Conservation (phyloP, 805 yeast species). For the Millerozyma acaciae region DNA sequence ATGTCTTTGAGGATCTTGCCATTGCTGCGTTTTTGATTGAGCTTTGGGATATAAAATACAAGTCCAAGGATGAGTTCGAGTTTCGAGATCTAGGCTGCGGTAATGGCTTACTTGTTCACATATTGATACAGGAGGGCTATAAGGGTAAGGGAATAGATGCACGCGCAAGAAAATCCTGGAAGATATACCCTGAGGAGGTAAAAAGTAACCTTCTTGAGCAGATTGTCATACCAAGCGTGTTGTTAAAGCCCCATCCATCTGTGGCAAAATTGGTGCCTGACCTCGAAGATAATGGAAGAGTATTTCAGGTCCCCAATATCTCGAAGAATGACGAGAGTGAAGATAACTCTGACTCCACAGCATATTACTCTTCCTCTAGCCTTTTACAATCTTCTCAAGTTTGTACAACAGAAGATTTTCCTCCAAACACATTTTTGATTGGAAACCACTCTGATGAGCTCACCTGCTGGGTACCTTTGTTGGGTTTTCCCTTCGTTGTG, state of each 20-base stretch:
- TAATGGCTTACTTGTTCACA: conserved; percentile 79
- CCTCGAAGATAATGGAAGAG: conserved; percentile 56
- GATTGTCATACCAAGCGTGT: conserved; percentile 73
- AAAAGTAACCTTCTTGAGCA: conserved; percentile 63
- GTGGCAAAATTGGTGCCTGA: conserved; percentile 50
- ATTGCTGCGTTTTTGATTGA: conserved; percentile 92
- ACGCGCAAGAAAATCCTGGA: conserved; percentile 85
- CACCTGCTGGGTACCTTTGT: conserved; percentile 90
- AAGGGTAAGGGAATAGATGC: conserved; percentile 87
- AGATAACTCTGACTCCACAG: conserved; percentile 34
- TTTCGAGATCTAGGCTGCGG: conserved; percentile 95
- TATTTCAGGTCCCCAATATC: conserved; percentile 50
- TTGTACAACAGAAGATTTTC: conserved; percentile 60
- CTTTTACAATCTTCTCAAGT: conserved; percentile 49
- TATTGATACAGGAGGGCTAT: conserved; percentile 75
- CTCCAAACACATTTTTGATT: conserved; percentile 71
- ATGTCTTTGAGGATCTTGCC: conserved; percentile 93
- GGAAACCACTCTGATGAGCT: conserved; percentile 96
- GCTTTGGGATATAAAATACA: conserved; percentile 58
- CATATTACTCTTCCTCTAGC: conserved; percentile 51
- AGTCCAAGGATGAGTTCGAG: conserved; percentile 48
- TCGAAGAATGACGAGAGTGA: conserved; percentile 7
- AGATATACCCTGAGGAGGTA: conserved; percentile 61
- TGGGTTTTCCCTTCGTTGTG: conserved; percentile 83
- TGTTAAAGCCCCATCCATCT: conserved; percentile 69